Evolutionary conservation across 2,329 filamentous ascomycete genomes (phyloP).

Genomic region (Chaetomiaceae sp.): DNA sequence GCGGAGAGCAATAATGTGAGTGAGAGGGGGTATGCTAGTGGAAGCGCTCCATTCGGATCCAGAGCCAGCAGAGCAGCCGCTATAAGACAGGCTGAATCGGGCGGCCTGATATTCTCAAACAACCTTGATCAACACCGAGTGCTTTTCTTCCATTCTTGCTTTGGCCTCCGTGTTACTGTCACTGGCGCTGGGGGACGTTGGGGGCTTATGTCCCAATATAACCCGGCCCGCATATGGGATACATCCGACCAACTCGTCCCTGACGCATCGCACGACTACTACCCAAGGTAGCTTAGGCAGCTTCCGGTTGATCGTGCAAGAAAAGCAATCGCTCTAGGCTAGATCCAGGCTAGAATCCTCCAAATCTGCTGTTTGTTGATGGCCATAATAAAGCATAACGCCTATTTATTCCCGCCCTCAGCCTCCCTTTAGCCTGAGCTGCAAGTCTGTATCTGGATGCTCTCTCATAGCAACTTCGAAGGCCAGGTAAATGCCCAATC

Average conservation of each 20-base stretch:
- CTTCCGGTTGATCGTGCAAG: background rate
- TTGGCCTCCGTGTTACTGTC: background rate
- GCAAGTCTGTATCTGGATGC: background rate
- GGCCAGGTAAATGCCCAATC: background rate
- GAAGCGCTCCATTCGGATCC: background rate
- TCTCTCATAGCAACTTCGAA: background rate
- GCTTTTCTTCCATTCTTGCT: background rate
- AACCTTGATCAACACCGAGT: background rate
- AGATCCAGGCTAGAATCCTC: constrained; percentile 1
- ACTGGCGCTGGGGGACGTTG: background rate
- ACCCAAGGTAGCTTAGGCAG: too few species aligned
- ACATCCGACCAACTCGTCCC: too few species aligned
- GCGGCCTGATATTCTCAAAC: background rate
- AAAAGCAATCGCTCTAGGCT: background rate
- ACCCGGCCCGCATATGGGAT: background rate
- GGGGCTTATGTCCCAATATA: background rate
- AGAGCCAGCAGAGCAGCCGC: background rate
- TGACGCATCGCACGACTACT: too few species aligned
- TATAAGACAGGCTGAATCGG: constrained; percentile 3
- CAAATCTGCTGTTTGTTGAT: constrained; percentile 4
- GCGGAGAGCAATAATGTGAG: constrained; percentile 1
- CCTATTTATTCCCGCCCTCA: constrained; percentile 9
- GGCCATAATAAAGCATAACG: constrained; percentile 5
- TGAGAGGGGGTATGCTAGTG: background rate
- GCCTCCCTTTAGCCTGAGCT: constrained; percentile 21